Base-by-base conservation (phyloP, 2,329 filamentous ascomycete genomes). In the Colletotrichum salicis region DNA sequence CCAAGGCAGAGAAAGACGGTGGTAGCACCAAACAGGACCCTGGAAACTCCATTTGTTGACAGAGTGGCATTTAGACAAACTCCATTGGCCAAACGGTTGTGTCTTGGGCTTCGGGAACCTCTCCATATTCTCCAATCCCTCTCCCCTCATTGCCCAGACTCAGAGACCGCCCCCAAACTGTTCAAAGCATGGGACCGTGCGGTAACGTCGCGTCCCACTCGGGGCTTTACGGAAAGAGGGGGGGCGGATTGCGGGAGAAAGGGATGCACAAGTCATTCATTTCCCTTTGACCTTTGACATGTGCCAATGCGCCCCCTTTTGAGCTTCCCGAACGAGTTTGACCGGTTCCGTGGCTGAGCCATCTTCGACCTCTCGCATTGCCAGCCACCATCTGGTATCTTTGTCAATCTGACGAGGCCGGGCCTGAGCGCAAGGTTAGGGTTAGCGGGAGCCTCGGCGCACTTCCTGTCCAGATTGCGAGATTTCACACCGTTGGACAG, bases 131-230 rank as follows among this genome's bases (percentile, higher is more conserved):
- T 71, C 68, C 57, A 62, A 54, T 27, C 33, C 12, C 58, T 13
- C 48, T 22, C 65, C 48, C 45, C 62, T 45, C 54, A 29, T 51
- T 51, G 29, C 59, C 56, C 56, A 35, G 19, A 60, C 35, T 27
- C 63, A 41, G 61, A 67, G 52, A 33, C 22, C 62, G 61, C 59
- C 63, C 55, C 55, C 55, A 35, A 70, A n/a, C 37, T 60, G 29
- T 48, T 37, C 51, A 22, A 57, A 62, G 54, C 64, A 62, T n/a
- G 55, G 67, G 69, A 22, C 69, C 65, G 55, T 71, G 59, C 65
- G n/a, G 59, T 33, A 45, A 63, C 52, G 31, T 61, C 31, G 19
- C 52, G 57, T 19, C 22, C 65, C 69, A 71, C 59, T 69, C 55
- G 59, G 65, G 59, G 64, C 45, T 45, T 52, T 48, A 22, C 64